These are phyloP conservation scores for Saksenaea vasiformis DNA, from an alignment of 371 early-diverging fungal species.

Conservation along the genomic window DNA sequence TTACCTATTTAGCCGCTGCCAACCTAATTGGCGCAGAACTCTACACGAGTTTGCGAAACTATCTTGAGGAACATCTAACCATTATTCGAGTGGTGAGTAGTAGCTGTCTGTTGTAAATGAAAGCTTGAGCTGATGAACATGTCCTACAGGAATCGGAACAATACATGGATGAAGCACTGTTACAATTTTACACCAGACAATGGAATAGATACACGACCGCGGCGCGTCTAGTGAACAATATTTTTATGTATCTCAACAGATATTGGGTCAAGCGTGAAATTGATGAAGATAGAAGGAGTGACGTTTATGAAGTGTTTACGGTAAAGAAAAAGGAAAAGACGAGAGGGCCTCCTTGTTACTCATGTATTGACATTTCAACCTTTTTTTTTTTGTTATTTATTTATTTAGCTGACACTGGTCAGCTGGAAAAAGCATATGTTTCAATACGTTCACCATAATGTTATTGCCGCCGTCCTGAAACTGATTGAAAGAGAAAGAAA, in stretches of 20 bases:
- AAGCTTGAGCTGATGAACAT: not conserved
- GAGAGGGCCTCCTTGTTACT: no score
- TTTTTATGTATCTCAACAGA: constrained; percentile 93
- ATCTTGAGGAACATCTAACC: constrained; percentile 73
- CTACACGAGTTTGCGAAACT: constrained; percentile 73
- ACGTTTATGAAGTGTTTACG: constrained; percentile 92
- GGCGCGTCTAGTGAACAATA: constrained; percentile 82
- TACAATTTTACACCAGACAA: constrained; percentile 85
- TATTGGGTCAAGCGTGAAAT: constrained; percentile 97
- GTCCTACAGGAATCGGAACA: constrained; percentile 57
- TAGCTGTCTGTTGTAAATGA: not conserved
- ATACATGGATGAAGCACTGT: constrained; percentile 76
- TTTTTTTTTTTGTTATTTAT: not conserved
- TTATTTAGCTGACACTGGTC: constrained; percentile 72
- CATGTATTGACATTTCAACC: constrained; percentile 29
- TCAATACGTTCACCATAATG: constrained; percentile 70
- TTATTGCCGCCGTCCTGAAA: constrained; percentile 83
- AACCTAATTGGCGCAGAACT: constrained; percentile 86
- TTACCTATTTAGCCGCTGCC: constrained; percentile 52
- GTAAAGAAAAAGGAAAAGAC: no score
- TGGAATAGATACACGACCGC: constrained; percentile 91
- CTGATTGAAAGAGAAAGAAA: constrained; percentile 85
- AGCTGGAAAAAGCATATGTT: constrained; percentile 91
- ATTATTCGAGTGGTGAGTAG: constrained; percentile 37
- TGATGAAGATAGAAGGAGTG: constrained; percentile 86